Conservation (phyloP, 2,329 filamentous ascomycete genomes). For the Pseudogymnoascus sp. region DNA sequence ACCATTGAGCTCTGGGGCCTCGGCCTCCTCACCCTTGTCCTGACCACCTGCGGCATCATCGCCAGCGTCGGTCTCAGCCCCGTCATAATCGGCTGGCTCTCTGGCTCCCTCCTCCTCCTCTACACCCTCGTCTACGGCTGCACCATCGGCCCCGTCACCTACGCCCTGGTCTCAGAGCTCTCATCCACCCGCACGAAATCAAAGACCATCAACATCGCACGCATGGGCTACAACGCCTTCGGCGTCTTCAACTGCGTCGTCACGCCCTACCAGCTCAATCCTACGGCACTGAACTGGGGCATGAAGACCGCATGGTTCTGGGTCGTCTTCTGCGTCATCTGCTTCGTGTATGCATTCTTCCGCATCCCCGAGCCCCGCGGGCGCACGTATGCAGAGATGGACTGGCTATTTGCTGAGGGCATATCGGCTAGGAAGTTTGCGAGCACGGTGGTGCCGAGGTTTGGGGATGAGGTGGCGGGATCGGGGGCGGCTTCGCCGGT, state of each 20-base stretch:
- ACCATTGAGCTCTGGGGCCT: constrained; percentile 46
- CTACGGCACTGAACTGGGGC: constrained; percentile 30
- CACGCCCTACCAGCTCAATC: constrained; percentile 32
- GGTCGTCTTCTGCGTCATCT: constrained; percentile 68
- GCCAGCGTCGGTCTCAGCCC: constrained; percentile 30
- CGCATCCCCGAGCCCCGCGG: constrained; percentile 69
- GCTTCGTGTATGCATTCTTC: constrained; percentile 74
- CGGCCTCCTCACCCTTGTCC: constrained; percentile 62
- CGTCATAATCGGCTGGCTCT: constrained; percentile 34
- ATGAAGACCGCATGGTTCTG: constrained; percentile 16
- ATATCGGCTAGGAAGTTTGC: constrained; percentile 68
- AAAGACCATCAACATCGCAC: constrained; percentile 26
- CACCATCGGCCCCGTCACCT: constrained; percentile 40
- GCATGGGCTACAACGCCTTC: constrained; percentile 24
- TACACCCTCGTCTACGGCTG: constrained; percentile 31
- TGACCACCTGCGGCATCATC: constrained; percentile 67
- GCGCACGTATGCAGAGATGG: constrained; percentile 75
- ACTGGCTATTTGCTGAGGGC: constrained; percentile 68
- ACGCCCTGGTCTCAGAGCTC: background rate
- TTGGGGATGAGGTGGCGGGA: background rate
- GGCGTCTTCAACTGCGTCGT: constrained; percentile 20
- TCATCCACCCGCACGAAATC: constrained; percentile 1
- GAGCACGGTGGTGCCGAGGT: background rate
- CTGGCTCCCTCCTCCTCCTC: constrained; percentile 29
- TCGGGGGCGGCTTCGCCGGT: background rate